These are phyloP conservation scores for Verticillium longisporum DNA, from an alignment of 2,329 filamentous ascomycete species.

Conservation along the genomic window DNA sequence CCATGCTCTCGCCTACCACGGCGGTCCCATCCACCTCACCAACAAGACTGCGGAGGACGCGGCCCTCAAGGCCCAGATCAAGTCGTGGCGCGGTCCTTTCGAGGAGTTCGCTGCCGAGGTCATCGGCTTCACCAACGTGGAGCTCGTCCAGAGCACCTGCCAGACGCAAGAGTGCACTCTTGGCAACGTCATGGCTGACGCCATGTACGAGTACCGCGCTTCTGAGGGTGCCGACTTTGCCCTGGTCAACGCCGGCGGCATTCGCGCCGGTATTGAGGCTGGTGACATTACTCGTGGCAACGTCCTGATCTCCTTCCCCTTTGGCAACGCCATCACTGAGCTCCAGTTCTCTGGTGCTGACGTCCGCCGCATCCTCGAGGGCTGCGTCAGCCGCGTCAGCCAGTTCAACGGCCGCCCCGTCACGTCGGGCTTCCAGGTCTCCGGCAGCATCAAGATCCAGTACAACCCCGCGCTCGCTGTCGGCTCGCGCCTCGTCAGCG, in stretches of 20 bases:
- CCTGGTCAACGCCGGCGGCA: conserved; percentile 57
- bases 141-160: conserved; percentile 54
- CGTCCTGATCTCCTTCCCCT: conserved; percentile 58
- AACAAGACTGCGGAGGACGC: conserved; percentile 53
- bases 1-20: conserved; percentile 55
- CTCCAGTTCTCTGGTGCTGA: conserved; percentile 44
- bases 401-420: conserved; percentile 45
- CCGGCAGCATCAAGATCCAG: conserved; percentile 45
- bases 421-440: conserved; percentile 56
- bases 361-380: conserved; percentile 52
- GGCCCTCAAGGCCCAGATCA: conserved; percentile 49
- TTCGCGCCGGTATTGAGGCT: conserved; percentile 55
- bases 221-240: conserved; percentile 42
- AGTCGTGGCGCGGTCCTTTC: conserved; percentile 53
- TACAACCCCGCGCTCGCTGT: conserved; percentile 46
- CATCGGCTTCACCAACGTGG: conserved; percentile 46
- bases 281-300: conserved; percentile 57
- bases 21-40: conserved; percentile 57
- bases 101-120: conserved; percentile 51
- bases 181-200: conserved; percentile 49
- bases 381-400: conserved; percentile 47
- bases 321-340: conserved; percentile 58
- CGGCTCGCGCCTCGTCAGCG: conserved; percentile 43
- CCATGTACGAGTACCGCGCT: conserved; percentile 55
- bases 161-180: conserved; percentile 51